phyloP scores from a whole-genome alignment of 331 rosid genomes.

The Malus hybrid region DNA sequence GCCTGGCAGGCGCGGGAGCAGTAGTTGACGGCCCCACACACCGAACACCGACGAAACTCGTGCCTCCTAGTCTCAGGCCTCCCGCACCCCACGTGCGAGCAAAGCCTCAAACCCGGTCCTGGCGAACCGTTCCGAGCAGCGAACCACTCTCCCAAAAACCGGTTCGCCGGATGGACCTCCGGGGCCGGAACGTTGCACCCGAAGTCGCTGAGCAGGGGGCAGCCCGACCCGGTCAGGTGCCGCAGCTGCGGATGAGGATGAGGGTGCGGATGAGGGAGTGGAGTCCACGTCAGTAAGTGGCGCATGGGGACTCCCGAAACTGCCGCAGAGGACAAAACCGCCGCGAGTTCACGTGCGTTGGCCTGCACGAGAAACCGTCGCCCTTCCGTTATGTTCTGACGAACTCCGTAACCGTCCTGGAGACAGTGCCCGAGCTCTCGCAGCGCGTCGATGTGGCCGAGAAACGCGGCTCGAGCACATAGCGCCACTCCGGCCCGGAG shows the following conservation, averaged over 20 bases:
- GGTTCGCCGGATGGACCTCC: constrained; percentile 64
- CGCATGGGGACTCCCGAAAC: constrained; percentile 21
- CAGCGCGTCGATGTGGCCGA: constrained; percentile 85
- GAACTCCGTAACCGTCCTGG: constrained; percentile 95
- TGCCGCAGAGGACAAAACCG: constrained; percentile 39
- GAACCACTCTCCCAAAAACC: constrained; percentile 77
- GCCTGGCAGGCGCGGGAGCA: constrained; percentile 99
- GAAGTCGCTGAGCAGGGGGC: constrained; percentile 78
- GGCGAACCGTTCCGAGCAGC: constrained; percentile 20
- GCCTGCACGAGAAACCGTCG: constrained; percentile 86
- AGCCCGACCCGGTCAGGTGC: constrained; percentile 34
- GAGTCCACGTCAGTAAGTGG: constrained; percentile 37
- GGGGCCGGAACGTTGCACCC: constrained; percentile 94
- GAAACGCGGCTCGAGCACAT: constrained; percentile 93
- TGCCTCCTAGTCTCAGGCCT: constrained; percentile 82
- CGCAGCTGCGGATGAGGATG: constrained; percentile 34
- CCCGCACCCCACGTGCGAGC: constrained; percentile 88
- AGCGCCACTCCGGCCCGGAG: constrained; percentile 91
- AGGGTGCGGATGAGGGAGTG: constrained; percentile 23
- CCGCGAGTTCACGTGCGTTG: constrained; percentile 84
- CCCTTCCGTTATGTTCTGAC: constrained; percentile 79
- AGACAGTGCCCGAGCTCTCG: constrained; percentile 96
- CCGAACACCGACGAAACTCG: constrained; percentile 93
- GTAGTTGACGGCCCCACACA: constrained; percentile 84
- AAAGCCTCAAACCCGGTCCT: constrained; percentile 56